Evolutionary conservation across 139 green algal species (phyloP).

Genomic region (Raphidocelis subcapitata): DNA sequence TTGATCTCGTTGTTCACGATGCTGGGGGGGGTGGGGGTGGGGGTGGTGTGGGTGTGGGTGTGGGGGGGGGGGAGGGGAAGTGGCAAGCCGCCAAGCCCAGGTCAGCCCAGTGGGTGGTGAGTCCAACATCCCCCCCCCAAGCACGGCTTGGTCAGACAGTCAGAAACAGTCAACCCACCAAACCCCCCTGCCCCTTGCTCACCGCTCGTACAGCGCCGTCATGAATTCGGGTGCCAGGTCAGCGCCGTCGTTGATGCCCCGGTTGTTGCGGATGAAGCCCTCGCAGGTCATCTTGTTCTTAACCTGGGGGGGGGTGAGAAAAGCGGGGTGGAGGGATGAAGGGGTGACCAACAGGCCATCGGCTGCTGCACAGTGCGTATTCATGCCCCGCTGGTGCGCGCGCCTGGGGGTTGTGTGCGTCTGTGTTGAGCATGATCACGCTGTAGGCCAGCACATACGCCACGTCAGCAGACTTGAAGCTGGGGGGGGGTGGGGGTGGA

Average conservation of each 20-base stretch:
- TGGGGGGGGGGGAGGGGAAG: no score
- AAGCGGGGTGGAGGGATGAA: no score
- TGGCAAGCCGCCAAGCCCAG: no score
- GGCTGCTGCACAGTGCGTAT: neutral
- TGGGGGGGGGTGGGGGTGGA: neutral
- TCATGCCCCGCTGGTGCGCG: neutral
- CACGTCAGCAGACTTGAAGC: conserved; percentile 93
- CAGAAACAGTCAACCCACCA: no score
- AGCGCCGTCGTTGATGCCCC: conserved; percentile 95
- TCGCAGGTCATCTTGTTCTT: conserved; percentile 74
- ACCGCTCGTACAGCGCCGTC: conserved; percentile 89
- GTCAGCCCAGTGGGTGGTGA: no score
- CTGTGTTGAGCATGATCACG: conserved; percentile 99
- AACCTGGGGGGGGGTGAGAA: conserved; percentile 30
- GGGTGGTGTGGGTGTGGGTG: no score
- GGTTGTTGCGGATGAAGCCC: conserved; percentile 97
- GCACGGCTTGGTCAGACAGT: no score
- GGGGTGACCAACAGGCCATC: no score
- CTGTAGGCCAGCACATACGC: conserved; percentile 98
- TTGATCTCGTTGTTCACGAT: conserved; percentile 98
- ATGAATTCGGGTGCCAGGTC: conserved; percentile 92
- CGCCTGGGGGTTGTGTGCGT: conserved; percentile 93
- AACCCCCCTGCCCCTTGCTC: no score
- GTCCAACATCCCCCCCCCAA: no score
- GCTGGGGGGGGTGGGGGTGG: no score